These are phyloP conservation scores for Saccharum spontaneum DNA, from an alignment of 176 grass and related monocot species.

Conservation along the genomic window DNA sequence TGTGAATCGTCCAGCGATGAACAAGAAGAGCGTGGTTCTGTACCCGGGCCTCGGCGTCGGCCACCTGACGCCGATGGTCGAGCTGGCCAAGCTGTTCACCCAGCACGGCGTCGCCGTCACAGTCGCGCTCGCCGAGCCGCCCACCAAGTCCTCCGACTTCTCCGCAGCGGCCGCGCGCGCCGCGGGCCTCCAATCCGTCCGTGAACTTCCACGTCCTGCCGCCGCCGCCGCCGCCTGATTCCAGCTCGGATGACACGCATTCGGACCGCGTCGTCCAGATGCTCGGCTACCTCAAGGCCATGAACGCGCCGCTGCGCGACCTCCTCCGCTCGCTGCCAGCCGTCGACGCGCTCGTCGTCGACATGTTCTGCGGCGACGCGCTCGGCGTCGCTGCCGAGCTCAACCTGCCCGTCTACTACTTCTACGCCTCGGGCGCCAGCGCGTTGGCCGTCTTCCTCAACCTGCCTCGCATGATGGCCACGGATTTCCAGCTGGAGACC, in stretches of 20 bases:
- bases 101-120: constrained; percentile 44
- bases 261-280: not conserved
- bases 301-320: constrained; percentile 38
- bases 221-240: not conserved
- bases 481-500: not conserved
- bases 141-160: not conserved
- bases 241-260: not conserved
- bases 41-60: constrained; percentile 49
- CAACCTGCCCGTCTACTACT: constrained; percentile 39
- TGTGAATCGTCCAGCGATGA: no score
- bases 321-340: constrained; percentile 42
- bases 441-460: constrained; percentile 42
- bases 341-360: constrained; percentile 48
- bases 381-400: constrained; percentile 39
- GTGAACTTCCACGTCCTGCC: constrained; percentile 60
- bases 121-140: constrained; percentile 43
- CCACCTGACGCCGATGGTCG: constrained; percentile 55
- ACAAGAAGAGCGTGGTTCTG: constrained; percentile 43
- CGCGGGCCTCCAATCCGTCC: constrained; percentile 40
- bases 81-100: constrained; percentile 57
- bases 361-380: constrained; percentile 52
- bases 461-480: not conserved
- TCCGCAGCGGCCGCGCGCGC: constrained; percentile 24
- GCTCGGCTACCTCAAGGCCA: constrained; percentile 26
- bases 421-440: constrained; percentile 30